These are phyloP conservation scores for Kentomonas sorsogonicus DNA, from an alignment of 208 protist species.

Conservation along the genomic window DNA sequence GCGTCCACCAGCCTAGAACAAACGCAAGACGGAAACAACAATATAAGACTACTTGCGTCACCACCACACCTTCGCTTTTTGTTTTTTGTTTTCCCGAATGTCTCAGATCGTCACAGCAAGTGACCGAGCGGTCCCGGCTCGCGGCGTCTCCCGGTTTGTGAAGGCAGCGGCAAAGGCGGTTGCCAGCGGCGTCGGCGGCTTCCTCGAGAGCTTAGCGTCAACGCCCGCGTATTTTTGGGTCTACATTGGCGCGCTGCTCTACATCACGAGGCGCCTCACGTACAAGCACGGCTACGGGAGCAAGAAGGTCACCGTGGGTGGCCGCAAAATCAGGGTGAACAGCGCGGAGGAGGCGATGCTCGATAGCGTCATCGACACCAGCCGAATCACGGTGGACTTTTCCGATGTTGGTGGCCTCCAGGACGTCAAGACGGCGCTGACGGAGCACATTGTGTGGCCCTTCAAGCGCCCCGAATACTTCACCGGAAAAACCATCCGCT, in stretches of 20 bases:
- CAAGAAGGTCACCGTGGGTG: conserved; percentile 41
- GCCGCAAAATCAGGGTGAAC: conserved; percentile 36
- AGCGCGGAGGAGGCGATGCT: conserved; percentile 62
- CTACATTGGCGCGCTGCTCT: conserved; percentile 57
- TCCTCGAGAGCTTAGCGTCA: conserved; percentile 19
- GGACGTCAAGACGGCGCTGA: conserved; percentile 65
- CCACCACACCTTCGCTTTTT: too few relatives aligned
- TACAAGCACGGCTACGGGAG: conserved; percentile 33
- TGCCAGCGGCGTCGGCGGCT: background rate
- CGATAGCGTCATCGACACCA: conserved; percentile 58
- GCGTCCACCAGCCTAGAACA: too few relatives aligned
- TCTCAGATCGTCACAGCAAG: too few relatives aligned
- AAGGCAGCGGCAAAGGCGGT: too few relatives aligned
- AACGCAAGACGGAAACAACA: too few relatives aligned
- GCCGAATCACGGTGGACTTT: conserved; percentile 59
- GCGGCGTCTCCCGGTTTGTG: too few relatives aligned
- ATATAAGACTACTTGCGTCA: too few relatives aligned
- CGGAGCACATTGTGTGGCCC: conserved; percentile 84
- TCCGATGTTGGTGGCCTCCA: conserved; percentile 66
- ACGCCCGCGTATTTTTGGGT: conserved; percentile 70
- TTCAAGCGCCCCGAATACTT: conserved; percentile 77
- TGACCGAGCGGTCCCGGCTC: too few relatives aligned
- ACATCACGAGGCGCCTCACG: conserved; percentile 41
- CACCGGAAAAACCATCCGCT: conserved; percentile 62
- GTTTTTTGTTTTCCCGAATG: too few relatives aligned